Percentiles rank a stretch among this genome's conserved stretches.
phyloP scores from a whole-genome alignment of 1,139 yeast species.

The Hansenula anomala region DNA sequence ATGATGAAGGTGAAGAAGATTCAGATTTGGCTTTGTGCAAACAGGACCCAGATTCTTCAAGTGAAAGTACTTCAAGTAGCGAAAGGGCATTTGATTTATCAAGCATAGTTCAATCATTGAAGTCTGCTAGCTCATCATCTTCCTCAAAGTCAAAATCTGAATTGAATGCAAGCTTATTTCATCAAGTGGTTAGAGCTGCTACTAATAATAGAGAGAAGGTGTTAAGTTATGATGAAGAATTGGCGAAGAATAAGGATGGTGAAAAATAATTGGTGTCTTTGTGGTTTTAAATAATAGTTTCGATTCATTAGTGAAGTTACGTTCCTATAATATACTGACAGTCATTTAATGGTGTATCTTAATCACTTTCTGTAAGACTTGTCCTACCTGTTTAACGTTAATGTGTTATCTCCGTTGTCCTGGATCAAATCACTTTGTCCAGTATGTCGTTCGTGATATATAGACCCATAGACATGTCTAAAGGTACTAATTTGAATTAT shows the following conservation, averaged over 20 bases:
- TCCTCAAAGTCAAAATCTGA: conserved; percentile 21
- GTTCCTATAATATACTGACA: no score
- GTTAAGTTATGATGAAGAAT: conserved; percentile 29
- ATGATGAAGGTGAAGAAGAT: conserved; percentile 17
- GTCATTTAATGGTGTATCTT: no score
- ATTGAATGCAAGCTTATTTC: conserved; percentile 49
- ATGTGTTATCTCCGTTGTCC: no score
- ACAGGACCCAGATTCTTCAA: neutral
- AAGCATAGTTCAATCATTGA: conserved; percentile 9
- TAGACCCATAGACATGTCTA: no score
- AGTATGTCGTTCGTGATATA: no score
- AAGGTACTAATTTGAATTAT: no score
- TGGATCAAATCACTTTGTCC: no score
- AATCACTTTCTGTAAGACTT: no score
- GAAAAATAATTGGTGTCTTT: neutral
- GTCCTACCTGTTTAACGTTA: no score
- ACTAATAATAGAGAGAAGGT: conserved; percentile 62
- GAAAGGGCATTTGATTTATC: conserved; percentile 13
- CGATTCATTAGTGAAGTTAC: no score
- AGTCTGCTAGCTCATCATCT: neutral
- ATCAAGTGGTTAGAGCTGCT: conserved; percentile 72
- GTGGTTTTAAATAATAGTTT: no score
- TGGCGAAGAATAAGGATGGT: neutral
- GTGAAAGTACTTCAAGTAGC: neutral
- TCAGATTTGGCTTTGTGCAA: conserved; percentile 18